Evolutionary conservation across 257 asterid genomes (phyloP), one percentile per base, ranked within the genome.

Genomic region (Fraxinus pennsylvanica): DNA sequence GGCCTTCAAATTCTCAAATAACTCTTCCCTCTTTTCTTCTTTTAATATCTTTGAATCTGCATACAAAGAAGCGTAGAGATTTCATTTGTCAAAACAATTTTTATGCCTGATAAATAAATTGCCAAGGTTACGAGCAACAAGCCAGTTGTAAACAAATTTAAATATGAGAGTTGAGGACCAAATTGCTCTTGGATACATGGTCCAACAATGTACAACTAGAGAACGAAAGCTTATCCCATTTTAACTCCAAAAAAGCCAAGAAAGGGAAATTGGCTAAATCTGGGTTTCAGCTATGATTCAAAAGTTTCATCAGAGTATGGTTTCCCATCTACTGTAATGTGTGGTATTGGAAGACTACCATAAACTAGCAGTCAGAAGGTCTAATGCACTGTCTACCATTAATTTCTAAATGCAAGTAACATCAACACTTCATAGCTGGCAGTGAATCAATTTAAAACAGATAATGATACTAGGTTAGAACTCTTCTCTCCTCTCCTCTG

Each of bases 11-110:
- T 72, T 92, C 87, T 90, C 97, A 79, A 95, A 95, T 72, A 95
- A 81, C 86, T 90, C 98, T 85, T 95, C 99, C 86, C 99, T 91
- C 91, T 89, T 92, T 85, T 93, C 96, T 85, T 93, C 99, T 79
- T 93, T 95, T 35, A 95, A 81, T 29, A 97, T 95, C 86, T 95
- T 95, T 3, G 99, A 95, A 85, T 95, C 99, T 95, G 83, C 82
- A 77, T n/a, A 66, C 17, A 71, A 78, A 77, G 74, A 72, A 41
- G 50, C 12, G 32, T 39, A 4, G n/a, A 80, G 29, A 75, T 32
- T 50, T 15, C 61, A 75, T 73, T 32, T 12, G 17, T 32, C 66
- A 36, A 78, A 43, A 71, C 45, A 78, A 7, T 69, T 75, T 69
- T 1, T 50, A 54, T 69, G 52, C 59, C 36, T 69, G 52, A 43